Evolutionary conservation across 257 asterid species (phyloP).

Genomic region (Jacaranda mimosifolia): DNA sequence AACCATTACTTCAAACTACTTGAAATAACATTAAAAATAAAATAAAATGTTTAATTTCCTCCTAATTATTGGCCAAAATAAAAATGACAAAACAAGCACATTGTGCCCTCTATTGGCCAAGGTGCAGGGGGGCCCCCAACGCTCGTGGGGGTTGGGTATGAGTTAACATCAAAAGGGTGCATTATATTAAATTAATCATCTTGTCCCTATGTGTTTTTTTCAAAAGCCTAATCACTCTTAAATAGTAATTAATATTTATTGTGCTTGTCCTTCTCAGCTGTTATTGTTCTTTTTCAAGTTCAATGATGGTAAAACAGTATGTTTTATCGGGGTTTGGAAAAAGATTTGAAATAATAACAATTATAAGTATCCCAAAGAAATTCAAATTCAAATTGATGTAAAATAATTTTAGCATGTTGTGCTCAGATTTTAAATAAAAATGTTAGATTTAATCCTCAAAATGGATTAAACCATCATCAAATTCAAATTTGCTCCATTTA

Average conservation of each 20-base stretch:
- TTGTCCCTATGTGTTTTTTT: conserved; percentile 37
- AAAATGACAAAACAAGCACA: background rate
- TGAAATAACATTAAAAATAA: too few relatives aligned
- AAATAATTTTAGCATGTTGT: too few relatives aligned
- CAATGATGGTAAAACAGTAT: background rate
- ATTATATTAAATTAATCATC: conserved; percentile 32
- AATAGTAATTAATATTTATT: conserved; percentile 16
- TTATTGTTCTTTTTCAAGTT: background rate
- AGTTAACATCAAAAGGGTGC: conserved; percentile 31
- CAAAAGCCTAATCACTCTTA: conserved; percentile 32
- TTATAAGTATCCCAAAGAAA: background rate
- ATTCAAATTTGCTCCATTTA: background rate
- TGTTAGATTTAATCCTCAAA: background rate
- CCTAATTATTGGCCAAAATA: background rate
- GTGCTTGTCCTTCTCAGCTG: conserved; percentile 10
- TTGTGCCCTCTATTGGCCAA: background rate
- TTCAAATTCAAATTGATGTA: background rate
- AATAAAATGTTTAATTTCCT: too few relatives aligned
- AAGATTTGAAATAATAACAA: background rate
- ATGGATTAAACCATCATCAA: background rate
- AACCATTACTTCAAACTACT: too few relatives aligned
- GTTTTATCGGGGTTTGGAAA: background rate
- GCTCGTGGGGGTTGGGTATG: conserved; percentile 42
- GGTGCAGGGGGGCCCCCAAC: conserved; percentile 23
- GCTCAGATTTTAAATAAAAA: background rate